phyloP scores from a whole-genome alignment of 768 basidiomycete genomes.

The Suillus placidus region DNA sequence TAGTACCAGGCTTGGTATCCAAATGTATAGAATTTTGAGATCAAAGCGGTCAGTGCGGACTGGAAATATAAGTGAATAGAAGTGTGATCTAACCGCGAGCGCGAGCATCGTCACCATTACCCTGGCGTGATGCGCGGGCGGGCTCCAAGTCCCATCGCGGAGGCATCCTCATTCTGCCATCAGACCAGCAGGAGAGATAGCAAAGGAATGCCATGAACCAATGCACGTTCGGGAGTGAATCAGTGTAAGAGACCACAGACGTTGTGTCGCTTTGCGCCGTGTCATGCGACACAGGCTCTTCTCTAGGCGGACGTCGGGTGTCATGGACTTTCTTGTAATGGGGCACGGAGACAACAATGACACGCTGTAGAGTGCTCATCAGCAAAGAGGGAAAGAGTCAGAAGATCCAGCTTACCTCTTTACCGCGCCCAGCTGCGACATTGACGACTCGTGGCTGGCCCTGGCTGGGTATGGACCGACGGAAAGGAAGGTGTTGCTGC shows the following conservation, averaged over 20 bases:
- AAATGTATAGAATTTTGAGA: background rate
- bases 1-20: background rate
- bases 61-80: background rate
- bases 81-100: background rate
- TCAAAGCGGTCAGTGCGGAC: background rate
- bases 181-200: background rate
- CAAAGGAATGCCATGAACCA: background rate
- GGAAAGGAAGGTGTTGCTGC: background rate
- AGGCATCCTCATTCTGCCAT: background rate
- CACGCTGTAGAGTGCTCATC: background rate
- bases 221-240: conserved; percentile 1
- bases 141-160: background rate
- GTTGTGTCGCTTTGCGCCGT: background rate
- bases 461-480: background rate
- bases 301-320: background rate
- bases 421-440: background rate
- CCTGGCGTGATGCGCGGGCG: background rate
- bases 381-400: background rate
- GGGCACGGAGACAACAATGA: background rate
- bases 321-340: background rate
- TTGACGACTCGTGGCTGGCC: background rate
- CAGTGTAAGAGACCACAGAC: background rate
- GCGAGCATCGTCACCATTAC: background rate
- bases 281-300: background rate
- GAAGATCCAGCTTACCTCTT: background rate